Percentiles rank a stretch among this genome's conserved stretches.
Conservation (phyloP, 495 filamentous ascomycete genomes). For the Xylaria curta region DNA sequence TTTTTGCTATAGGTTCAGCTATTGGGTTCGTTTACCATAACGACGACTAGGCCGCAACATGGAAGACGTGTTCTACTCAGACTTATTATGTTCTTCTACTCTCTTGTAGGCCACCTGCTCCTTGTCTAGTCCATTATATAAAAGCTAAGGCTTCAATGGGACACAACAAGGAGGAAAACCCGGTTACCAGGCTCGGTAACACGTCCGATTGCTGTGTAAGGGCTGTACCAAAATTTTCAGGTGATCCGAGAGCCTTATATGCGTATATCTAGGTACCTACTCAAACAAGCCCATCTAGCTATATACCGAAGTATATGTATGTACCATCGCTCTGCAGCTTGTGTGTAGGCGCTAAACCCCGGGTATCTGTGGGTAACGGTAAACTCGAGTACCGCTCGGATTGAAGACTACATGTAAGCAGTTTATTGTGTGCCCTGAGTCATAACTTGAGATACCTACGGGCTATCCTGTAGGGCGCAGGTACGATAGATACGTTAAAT, state of each 20-base stretch:
- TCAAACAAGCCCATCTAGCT: background rate
- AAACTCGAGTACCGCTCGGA: slow-evolving; percentile 16
- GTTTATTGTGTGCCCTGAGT: background rate
- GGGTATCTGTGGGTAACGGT: slow-evolving; percentile 19
- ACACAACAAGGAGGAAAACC: background rate
- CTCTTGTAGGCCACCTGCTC: background rate
- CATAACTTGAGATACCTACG: slow-evolving; percentile 1
- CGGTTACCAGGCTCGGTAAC: slow-evolving; percentile 13
- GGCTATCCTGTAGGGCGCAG: background rate
- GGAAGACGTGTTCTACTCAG: background rate
- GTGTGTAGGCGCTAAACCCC: slow-evolving; percentile 15
- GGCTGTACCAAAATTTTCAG: background rate
- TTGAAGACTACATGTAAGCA: background rate
- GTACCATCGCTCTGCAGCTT: background rate
- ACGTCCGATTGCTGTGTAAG: background rate
- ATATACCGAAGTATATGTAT: background rate
- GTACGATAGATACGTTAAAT: background rate
- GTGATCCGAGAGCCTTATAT: background rate
- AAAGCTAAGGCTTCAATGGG: no score
- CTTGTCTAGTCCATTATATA: background rate
- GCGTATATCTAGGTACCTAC: slow-evolving; percentile 6
- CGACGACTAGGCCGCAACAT: background rate
- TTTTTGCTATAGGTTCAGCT: background rate
- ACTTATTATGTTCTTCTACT: background rate
- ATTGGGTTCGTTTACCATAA: background rate